These are phyloP conservation scores for Ceratobasidium sp. DNA, from an alignment of 1,284 basidiomycete species.

Conservation along the genomic window DNA sequence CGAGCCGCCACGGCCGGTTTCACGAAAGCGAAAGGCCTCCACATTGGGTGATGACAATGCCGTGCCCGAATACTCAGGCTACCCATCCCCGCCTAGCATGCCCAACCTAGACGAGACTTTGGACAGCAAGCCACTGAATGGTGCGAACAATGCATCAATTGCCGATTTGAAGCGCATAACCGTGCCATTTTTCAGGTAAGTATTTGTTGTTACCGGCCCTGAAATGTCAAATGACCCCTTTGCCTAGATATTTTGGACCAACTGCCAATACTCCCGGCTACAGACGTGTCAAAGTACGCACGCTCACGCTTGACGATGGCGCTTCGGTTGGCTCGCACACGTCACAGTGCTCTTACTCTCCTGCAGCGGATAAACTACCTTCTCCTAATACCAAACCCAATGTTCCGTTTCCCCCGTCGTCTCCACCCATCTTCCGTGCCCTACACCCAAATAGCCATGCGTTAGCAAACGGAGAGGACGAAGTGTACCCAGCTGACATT, in stretches of 20 bases:
- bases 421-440: constrained; percentile 33
- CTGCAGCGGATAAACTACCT: constrained; percentile 19
- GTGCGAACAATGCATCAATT: background rate
- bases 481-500: constrained; percentile 3
- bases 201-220: background rate
- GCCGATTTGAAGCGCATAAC: constrained; percentile 45
- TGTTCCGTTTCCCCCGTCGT: constrained; percentile 1
- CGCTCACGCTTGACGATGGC: constrained; percentile 31
- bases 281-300: constrained; percentile 45
- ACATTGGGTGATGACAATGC: constrained; percentile 12
- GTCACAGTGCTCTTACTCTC: constrained; percentile 19
- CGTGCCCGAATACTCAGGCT: constrained; percentile 43
- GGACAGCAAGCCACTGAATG: background rate
- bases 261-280: constrained; percentile 48
- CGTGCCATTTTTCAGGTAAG: constrained; percentile 48
- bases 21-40: constrained; percentile 27
- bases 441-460: constrained; percentile 29
- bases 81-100: constrained; percentile 29
- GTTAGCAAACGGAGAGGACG: constrained; percentile 22
- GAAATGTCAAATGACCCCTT: constrained; percentile 7
- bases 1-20: background rate
- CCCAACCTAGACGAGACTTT: background rate
- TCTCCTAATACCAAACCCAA: constrained; percentile 12
- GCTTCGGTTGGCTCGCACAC: constrained; percentile 33
- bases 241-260: constrained; percentile 46